These are phyloP conservation scores for Trichoderma koningiopsis DNA, from an alignment of 2,329 filamentous ascomycete genomes.

Conservation along the genomic window DNA sequence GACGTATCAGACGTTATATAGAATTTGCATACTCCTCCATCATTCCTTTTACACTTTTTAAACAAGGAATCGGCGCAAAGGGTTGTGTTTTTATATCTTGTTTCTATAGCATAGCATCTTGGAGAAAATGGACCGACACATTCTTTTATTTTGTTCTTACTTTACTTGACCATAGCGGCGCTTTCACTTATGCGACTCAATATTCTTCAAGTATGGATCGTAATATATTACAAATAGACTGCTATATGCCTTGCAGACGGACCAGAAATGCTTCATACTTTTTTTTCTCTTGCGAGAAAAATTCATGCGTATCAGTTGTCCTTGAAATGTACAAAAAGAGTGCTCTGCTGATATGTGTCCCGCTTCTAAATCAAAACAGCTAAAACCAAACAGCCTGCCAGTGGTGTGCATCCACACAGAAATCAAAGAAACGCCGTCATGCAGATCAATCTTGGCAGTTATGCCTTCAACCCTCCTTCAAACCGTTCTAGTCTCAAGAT, in stretches of 20 bases:
- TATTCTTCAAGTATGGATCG: not conserved
- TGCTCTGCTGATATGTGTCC: not conserved
- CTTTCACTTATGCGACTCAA: not conserved
- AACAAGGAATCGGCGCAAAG: conserved; percentile 7
- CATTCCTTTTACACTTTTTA: not conserved
- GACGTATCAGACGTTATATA: conserved; percentile 26
- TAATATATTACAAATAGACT: not conserved
- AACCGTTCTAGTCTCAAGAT: not conserved
- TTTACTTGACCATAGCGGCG: not conserved
- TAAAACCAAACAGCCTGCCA: not conserved
- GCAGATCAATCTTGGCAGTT: not conserved
- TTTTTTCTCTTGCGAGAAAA: not conserved
- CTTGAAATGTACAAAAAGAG: not conserved
- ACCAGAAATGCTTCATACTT: not conserved
- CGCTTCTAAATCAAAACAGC: not conserved
- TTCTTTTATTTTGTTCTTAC: not conserved
- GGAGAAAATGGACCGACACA: conserved; percentile 15
- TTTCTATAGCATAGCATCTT: conserved; percentile 24
- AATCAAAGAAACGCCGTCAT: not conserved
- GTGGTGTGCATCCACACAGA: not conserved
- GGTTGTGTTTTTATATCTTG: conserved; percentile 6
- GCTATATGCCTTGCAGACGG: not conserved
- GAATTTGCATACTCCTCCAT: conserved; percentile 22
- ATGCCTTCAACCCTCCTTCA: not conserved
- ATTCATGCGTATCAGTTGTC: not conserved